Percentiles rank a stretch among this genome's conserved stretches.
phyloP scores from a whole-genome alignment of 2,329 filamentous ascomycete genomes.

The Cercospora beticola region DNA sequence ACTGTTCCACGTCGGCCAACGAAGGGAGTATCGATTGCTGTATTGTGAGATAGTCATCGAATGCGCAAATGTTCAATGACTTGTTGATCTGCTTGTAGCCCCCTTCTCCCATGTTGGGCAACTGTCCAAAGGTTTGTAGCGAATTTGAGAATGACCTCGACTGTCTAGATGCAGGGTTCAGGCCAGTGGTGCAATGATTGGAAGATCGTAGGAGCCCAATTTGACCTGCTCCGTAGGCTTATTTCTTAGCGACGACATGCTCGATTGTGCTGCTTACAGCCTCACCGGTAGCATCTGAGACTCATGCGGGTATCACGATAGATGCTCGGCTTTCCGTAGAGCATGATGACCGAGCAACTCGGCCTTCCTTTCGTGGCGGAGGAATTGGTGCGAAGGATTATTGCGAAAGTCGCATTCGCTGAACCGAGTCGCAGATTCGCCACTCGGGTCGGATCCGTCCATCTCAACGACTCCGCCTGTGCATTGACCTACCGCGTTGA shows the following conservation, averaged over 20 bases:
- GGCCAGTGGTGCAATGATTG: not conserved
- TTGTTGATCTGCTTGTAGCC: slow-evolving; percentile 32
- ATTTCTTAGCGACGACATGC: not conserved
- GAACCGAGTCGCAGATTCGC: not conserved
- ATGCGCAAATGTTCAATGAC: slow-evolving; percentile 25
- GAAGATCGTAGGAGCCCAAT: not conserved
- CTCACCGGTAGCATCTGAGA: not conserved
- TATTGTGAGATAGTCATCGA: slow-evolving; percentile 28
- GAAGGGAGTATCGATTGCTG: slow-evolving; percentile 24
- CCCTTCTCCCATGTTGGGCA: slow-evolving; percentile 22
- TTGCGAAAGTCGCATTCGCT: not conserved
- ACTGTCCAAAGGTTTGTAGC: not conserved
- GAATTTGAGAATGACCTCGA: not conserved
- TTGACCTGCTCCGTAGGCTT: not conserved
- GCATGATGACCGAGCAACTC: not conserved
- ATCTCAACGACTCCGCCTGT: not conserved
- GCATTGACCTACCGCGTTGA: not conserved
- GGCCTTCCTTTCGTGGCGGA: not conserved
- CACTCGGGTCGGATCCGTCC: not conserved
- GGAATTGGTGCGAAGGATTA: not conserved
- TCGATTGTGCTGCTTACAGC: not conserved
- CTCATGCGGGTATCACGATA: not conserved
- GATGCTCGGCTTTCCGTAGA: not conserved
- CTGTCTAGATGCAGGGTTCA: not conserved
- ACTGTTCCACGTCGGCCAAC: slow-evolving; percentile 24